Evolutionary conservation across 441 rosid genomes (phyloP).

Genomic region (Pelargonium australe): DNA sequence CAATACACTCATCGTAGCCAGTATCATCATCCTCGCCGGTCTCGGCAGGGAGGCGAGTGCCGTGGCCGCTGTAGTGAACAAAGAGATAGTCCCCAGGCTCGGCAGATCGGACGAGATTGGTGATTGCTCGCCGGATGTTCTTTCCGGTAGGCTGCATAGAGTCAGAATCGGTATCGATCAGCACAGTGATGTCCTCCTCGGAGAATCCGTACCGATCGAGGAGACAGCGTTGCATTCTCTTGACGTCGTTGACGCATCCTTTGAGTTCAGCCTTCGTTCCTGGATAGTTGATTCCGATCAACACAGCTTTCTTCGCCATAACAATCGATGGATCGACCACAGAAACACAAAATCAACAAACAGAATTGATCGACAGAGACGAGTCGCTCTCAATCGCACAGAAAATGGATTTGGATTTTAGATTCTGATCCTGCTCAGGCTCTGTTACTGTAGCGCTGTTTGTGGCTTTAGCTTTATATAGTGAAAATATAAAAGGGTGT

Average conservation of each 20-base stretch:
- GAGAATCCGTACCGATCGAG: constrained; percentile 64
- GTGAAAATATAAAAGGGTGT: no score
- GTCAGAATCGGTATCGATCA: constrained; percentile 69
- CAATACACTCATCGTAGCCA: constrained; percentile 88
- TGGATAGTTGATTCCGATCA: constrained; percentile 85
- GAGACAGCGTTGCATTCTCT: constrained; percentile 57
- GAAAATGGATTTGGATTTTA: no score
- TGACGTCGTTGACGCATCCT: constrained; percentile 89
- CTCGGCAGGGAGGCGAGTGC: constrained; percentile 94
- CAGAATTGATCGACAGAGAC: background rate
- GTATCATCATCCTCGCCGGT: constrained; percentile 94
- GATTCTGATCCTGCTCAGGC: no score
- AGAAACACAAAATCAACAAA: background rate
- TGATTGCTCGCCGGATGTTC: constrained; percentile 57
- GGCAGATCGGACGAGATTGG: constrained; percentile 51
- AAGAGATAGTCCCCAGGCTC: constrained; percentile 55
- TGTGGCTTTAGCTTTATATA: no score
- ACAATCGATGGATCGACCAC: background rate
- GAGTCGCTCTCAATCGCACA: background rate
- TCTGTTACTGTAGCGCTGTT: no score
- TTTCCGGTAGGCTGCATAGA: constrained; percentile 63
- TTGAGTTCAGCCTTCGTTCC: constrained; percentile 80
- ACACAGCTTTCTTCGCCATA: constrained; percentile 67
- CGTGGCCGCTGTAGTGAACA: constrained; percentile 92
- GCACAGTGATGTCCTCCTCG: constrained; percentile 51